Conservation (phyloP, 2,329 filamentous ascomycete species). For the Pseudopithomyces chartarum region DNA sequence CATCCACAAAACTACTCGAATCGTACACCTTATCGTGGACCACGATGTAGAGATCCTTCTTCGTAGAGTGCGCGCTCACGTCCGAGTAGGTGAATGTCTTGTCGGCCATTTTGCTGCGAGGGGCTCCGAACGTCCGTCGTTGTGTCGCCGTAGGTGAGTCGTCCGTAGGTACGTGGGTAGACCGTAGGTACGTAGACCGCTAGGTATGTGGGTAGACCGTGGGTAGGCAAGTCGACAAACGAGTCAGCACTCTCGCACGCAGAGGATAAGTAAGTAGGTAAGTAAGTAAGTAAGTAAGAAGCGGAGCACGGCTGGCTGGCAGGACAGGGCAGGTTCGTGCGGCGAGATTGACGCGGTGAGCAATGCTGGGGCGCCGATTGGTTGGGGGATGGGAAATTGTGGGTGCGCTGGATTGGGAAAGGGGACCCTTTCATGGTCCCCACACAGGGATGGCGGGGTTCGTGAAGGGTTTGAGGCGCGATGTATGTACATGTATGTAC, state of each 20-base stretch:
- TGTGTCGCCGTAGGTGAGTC: too few species aligned
- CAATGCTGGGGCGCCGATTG: constrained; percentile 2
- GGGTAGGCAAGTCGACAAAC: not conserved
- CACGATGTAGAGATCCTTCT: constrained; percentile 91
- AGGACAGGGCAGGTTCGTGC: not conserved
- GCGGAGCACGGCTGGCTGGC: not conserved
- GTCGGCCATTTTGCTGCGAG: constrained; percentile 37
- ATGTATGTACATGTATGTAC: too few species aligned
- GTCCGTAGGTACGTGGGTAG: too few species aligned
- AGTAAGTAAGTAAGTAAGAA: not conserved
- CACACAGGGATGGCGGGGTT: not conserved
- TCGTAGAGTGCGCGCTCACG: constrained; percentile 54
- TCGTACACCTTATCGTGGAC: constrained; percentile 98
- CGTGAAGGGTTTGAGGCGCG: not conserved
- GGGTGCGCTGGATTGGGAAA: not conserved
- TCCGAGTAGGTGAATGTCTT: constrained; percentile 49
- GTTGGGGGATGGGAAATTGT: not conserved
- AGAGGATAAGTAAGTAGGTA: not conserved
- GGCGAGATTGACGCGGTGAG: not conserved
- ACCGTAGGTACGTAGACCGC: too few species aligned
- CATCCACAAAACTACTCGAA: constrained; percentile 84
- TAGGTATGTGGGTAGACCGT: not conserved
- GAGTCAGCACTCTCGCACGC: too few species aligned
- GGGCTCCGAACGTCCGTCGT: too few species aligned
- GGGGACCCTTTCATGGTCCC: not conserved